phyloP scores from a whole-genome alignment of 805 yeast species.

The Hanseniaspora singularis region DNA sequence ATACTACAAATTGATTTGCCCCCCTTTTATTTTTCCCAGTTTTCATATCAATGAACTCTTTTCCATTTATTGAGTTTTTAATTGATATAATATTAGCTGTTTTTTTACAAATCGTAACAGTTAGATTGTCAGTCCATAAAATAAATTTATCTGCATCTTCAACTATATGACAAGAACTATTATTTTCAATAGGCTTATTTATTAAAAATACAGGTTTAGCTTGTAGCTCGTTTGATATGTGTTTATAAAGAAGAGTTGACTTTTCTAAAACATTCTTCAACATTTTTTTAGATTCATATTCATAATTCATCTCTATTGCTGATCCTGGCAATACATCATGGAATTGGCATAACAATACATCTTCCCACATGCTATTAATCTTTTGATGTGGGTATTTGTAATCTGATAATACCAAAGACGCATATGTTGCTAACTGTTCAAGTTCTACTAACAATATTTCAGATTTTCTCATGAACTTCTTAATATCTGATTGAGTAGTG shows the following conservation, averaged over 20 bases:
- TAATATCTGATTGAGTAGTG: conserved; percentile 83
- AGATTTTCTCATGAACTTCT: conserved; percentile 61
- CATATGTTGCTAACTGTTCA: conserved; percentile 69
- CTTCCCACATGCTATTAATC: conserved; percentile 71
- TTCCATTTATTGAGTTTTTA: conserved; percentile 37
- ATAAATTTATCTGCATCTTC: conserved; percentile 34
- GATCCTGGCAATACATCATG: conserved; percentile 98
- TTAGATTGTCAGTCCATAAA: conserved; percentile 50
- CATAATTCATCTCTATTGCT: conserved; percentile 86
- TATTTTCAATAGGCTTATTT: too few species aligned
- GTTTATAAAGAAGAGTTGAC: conserved; percentile 41
- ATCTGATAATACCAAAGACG: conserved; percentile 39
- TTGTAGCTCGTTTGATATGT: conserved; percentile 39
- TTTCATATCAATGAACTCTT: conserved; percentile 53
- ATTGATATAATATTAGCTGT: conserved; percentile 57
- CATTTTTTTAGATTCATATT: conserved; percentile 75
- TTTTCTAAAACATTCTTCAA: conserved; percentile 43
- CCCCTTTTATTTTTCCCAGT: conserved; percentile 45
- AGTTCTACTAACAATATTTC: conserved; percentile 75
- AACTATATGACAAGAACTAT: too few species aligned
- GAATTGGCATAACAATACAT: conserved; percentile 80
- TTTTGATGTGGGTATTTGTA: conserved; percentile 64
- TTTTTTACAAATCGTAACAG: conserved; percentile 40
- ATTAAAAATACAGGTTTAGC: conserved; percentile 31
- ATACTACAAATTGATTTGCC: conserved; percentile 71